Evolutionary conservation across 192 early-diverging fungal genomes (phyloP).

Genomic region (Diversispora epigaea): DNA sequence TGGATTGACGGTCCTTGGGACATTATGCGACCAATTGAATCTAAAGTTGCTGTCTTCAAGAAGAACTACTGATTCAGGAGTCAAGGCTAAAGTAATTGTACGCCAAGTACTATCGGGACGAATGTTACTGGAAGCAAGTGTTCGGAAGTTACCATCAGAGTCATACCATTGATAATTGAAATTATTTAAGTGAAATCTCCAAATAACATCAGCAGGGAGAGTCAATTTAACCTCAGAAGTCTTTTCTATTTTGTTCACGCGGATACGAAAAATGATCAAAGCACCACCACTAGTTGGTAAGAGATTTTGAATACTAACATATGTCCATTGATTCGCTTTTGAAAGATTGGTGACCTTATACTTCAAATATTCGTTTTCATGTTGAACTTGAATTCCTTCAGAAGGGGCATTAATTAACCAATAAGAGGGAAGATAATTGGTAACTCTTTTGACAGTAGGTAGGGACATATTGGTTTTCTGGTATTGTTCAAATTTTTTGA

Average conservation of each 20-base stretch:
- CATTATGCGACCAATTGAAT: not conserved
- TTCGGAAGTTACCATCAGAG: not conserved
- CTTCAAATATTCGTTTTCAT: not conserved
- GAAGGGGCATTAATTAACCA: slow-evolving; percentile 9
- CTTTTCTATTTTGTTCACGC: not conserved
- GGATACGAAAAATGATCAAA: slow-evolving; percentile 20
- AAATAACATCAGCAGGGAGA: not conserved
- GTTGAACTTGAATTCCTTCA: slow-evolving; percentile 1
- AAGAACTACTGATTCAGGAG: not conserved
- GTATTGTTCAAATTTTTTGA: not conserved
- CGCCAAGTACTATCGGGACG: slow-evolving; percentile 8
- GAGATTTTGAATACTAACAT: slow-evolving; percentile 14
- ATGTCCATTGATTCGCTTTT: slow-evolving; percentile 6
- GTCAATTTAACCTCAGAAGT: not conserved
- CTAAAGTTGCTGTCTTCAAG: slow-evolving; percentile 7
- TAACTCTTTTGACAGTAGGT: slow-evolving; percentile 6
- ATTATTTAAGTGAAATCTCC: not conserved
- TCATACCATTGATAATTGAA: slow-evolving; percentile 22
- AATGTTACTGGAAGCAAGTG: slow-evolving; percentile 18
- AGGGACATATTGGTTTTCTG: slow-evolving; percentile 10
- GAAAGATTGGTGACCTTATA: slow-evolving; percentile 1
- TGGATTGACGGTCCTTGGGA: not conserved
- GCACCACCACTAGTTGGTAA: slow-evolving; percentile 16
- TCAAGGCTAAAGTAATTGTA: slow-evolving; percentile 14
- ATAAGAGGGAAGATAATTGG: slow-evolving; percentile 11